phyloP scores from a whole-genome alignment of 352 stramenopile genomes.

The Detonula confervacea region DNA sequence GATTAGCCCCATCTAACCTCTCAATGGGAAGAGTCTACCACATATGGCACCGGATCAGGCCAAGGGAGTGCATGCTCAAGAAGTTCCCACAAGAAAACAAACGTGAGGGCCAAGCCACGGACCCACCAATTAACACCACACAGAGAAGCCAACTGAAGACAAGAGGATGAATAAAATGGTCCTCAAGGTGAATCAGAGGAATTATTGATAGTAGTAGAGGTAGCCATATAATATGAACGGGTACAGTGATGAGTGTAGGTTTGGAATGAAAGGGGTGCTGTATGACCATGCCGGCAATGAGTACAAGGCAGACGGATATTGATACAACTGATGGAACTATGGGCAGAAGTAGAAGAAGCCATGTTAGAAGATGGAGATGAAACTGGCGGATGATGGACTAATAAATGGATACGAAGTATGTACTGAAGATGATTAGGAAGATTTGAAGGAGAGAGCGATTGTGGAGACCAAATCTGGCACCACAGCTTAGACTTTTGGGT shows the following conservation, averaged over 20 bases:
- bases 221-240: too few species aligned
- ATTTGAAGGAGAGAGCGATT: neutral
- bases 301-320: too few species aligned
- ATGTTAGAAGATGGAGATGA: neutral
- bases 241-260: too few species aligned
- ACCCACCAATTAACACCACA: neutral
- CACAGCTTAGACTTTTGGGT: conserved; percentile 2
- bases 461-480: neutral
- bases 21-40: too few species aligned
- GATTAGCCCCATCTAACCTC: neutral
- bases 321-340: too few species aligned
- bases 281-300: too few species aligned
- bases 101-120: neutral
- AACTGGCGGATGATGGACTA: neutral
- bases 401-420: neutral
- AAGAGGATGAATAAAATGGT: too few species aligned
- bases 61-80: neutral
- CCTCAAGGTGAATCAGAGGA: too few species aligned
- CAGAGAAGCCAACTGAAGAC: too few species aligned
- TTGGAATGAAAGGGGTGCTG: too few species aligned
- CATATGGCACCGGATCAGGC: neutral
- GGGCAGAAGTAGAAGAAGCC: too few species aligned
- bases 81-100: neutral
- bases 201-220: too few species aligned
- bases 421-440: neutral